These are phyloP conservation scores for Fragaria ananassa DNA, from an alignment of 306 rosid genomes.

Conservation along the genomic window DNA sequence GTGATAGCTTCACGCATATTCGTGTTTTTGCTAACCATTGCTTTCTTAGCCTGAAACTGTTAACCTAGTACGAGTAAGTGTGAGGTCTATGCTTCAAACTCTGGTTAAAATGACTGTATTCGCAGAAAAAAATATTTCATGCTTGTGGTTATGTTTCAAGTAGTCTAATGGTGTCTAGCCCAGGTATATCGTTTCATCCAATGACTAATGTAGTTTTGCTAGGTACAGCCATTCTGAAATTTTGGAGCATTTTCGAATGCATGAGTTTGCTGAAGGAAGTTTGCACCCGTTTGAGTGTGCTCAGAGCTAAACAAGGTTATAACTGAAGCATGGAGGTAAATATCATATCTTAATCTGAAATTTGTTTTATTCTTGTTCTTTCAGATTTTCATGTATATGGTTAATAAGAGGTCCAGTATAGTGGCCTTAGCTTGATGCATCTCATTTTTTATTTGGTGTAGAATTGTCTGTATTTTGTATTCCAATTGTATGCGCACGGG, in stretches of 20 bases:
- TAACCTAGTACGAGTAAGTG: not conserved
- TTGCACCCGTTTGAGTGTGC: constrained; percentile 96
- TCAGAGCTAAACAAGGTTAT: constrained; percentile 62
- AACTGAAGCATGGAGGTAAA: constrained; percentile 13
- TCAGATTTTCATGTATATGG: not conserved
- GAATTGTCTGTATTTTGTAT: not conserved
- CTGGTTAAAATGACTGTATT: not conserved
- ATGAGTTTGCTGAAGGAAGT: constrained; percentile 83
- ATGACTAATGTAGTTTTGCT: constrained; percentile 16
- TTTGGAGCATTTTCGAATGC: constrained; percentile 81
- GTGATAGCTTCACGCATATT: not conserved
- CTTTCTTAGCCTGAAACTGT: not conserved
- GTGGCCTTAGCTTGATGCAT: not conserved
- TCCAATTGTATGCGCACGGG: not conserved
- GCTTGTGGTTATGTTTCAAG: not conserved
- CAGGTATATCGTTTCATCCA: not conserved
- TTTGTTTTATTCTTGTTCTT: not conserved
- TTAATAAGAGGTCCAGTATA: not conserved
- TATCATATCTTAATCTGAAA: not conserved
- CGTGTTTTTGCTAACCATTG: not conserved
- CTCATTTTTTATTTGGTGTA: not conserved
- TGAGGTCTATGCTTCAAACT: not conserved
- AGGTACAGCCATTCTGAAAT: constrained; percentile 73
- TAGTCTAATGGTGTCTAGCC: not conserved
- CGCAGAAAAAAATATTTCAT: not conserved